Evolutionary conservation across 2,329 filamentous ascomycete genomes (phyloP).

Genomic region (Xylariaceae sp.): DNA sequence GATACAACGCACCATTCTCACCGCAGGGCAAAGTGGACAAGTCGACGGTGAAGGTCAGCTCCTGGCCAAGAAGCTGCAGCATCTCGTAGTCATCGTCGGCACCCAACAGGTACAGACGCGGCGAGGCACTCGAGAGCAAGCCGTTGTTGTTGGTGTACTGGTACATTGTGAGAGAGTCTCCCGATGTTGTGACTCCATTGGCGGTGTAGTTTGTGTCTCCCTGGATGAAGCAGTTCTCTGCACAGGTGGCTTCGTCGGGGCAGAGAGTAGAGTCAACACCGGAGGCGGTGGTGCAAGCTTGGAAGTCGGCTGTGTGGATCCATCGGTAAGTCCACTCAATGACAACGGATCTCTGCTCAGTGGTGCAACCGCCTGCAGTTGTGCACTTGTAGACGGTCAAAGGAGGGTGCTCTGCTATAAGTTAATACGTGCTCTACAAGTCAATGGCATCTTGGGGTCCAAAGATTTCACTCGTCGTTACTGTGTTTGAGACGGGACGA

Average conservation of each 20-base stretch:
- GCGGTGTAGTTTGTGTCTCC: constrained; percentile 41
- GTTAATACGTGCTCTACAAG: background rate
- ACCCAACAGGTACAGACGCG: constrained; percentile 48
- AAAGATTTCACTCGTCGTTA: background rate
- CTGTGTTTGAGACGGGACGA: background rate
- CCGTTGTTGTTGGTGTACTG: constrained; percentile 31
- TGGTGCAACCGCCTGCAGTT: constrained; percentile 42
- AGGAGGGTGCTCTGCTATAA: constrained; percentile 37
- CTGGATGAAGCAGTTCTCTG: constrained; percentile 47
- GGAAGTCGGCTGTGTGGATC: constrained; percentile 18
- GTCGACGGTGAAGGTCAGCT: constrained; percentile 62
- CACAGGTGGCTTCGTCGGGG: constrained; percentile 42
- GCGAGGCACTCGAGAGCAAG: constrained; percentile 23
- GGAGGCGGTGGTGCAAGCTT: constrained; percentile 27
- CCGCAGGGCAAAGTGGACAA: constrained; percentile 59
- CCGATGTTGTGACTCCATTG: constrained; percentile 26
- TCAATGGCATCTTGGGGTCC: background rate
- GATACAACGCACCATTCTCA: constrained; percentile 61
- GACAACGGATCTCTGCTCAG: constrained; percentile 45
- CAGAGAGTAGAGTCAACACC: constrained; percentile 38
- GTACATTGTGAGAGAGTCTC: constrained; percentile 25
- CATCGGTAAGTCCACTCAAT: constrained; percentile 43
- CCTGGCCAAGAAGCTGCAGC: constrained; percentile 47
- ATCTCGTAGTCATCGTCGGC: constrained; percentile 48
- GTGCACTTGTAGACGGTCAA: constrained; percentile 49